Evolutionary conservation across 2,329 filamentous ascomycete species (phyloP), one percentile per base, ranked within the genome.

Genomic region (Colletotrichum karsti): DNA sequence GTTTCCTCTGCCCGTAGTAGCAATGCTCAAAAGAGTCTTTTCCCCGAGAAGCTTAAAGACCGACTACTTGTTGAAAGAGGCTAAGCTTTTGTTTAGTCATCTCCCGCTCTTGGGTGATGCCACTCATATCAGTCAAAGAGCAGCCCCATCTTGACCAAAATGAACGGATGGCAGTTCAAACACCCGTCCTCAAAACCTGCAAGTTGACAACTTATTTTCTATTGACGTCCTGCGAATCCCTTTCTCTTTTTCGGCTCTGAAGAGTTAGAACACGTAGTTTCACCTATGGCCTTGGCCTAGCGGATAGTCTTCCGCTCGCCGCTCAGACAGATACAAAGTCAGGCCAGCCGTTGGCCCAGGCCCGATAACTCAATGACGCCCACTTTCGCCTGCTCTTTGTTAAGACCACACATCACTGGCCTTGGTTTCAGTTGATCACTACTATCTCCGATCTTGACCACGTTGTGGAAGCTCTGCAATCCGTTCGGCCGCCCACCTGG

Each of bases 91-190:
- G 7, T 37, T 41, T 58, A 30, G 18, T 56, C 26, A 33, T 64
- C n/a, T 53, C 28, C 44, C 26, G 51, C 15, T 26, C 39, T 33
- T 42, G 54, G 46, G 24, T 44, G 15, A 18, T 57, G 35, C n/a
- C 20, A 15, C 33, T 33, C 48, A 33, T 18, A 28, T 15, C 12
- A 12, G 13, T 33, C 24, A 18, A 42, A n/a, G 12, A n/a, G 33
- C 30, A 35, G 28, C 22, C 35, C 51, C 28, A 30, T 44, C 20
- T 46, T 5, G 22, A 9, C 42, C 7, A 20, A 58, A 33, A 64
- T 59, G 59, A 67, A 64, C 59, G 51, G 64, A 64, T 67, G 64
- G 53, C 64, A 67, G 42, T 64, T 64, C 28, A 37, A 35, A 20
- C 37, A 39, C 51, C 51, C 42, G 51, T 63, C 22, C 37, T 67